Evolutionary conservation across 2,329 filamentous ascomycete species (phyloP), one percentile per base, ranked within the genome.

Genomic region (Colletotrichum sp.): DNA sequence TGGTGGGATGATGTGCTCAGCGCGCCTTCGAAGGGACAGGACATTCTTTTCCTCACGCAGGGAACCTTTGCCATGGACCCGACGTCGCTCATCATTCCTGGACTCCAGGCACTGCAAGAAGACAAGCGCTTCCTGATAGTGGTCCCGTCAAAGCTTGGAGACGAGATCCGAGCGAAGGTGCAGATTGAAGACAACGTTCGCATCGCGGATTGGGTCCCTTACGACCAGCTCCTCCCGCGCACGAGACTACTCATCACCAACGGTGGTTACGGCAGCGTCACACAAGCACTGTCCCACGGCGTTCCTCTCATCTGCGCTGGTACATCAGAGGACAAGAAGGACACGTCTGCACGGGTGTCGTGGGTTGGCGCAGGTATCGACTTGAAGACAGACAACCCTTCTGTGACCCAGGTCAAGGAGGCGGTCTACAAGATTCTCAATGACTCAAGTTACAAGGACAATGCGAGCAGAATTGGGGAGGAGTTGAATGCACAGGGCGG

Each of bases 21-120:
- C 0, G 80, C 84, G 78, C 78, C 6, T 81, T 86, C 10, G 77
- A 86, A 6, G 84, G 82, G 24, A 82, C 44, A 49, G 10, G 44
- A 49, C 10, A 3, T 49, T 49, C 44, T 49, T 3, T 49, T 49
- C 44, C 44, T 86, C 24, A 86, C 85, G 1, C 85, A 86, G 65
- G 85, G 85, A 6, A 86, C 85, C 1, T 71, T 85, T 24, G 83
- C 83, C 44, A 84, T 83, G 80, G 79, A 86, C 24, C 84, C 84
- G 5, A 81, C 80, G 0, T 84, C 82, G 0, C 79, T 86, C 59
- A 85, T 86, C 69, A 79, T 85, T n/a, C 85, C 85, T 0, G 78
- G 84, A 8, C 81, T 86, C n/a, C 67, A 81, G 18, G 85, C 84
- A 2, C 80, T 86, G 1, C 78, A 77, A 4, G 65, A 72, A 3